These are phyloP conservation scores for Trametes polyzona DNA, from an alignment of 1,284 basidiomycete species.

Conservation along the genomic window DNA sequence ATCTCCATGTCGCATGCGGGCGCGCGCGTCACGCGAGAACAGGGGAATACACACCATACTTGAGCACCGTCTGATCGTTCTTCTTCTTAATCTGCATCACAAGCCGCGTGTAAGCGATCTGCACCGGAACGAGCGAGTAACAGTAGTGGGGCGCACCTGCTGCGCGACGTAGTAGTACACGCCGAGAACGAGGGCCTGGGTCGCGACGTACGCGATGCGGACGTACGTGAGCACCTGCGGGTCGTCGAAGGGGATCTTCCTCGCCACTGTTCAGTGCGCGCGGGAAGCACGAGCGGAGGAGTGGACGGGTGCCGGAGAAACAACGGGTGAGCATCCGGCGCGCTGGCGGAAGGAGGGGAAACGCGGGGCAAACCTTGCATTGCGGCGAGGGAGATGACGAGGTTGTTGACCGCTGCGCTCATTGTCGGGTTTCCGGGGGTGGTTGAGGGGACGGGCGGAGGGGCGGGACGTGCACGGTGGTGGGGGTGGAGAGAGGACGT, in stretches of 20 bases:
- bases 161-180: constrained; percentile 79
- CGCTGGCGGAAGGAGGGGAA: neutral
- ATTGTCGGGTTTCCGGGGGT: constrained; percentile 27
- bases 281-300: constrained; percentile 27
- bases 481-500: constrained; percentile 4
- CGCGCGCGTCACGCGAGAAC: constrained; percentile 12
- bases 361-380: constrained; percentile 72
- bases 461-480: neutral
- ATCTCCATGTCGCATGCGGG: too few relatives aligned
- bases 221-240: constrained; percentile 84
- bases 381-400: constrained; percentile 85
- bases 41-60: constrained; percentile 69
- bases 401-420: constrained; percentile 58
- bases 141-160: constrained; percentile 47
- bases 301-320: neutral
- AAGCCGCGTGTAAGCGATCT: neutral
- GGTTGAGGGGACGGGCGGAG: constrained; percentile 3
- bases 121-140: neutral
- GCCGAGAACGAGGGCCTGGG: constrained; percentile 72
- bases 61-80: constrained; percentile 95
- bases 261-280: constrained; percentile 64
- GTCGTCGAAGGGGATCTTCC: constrained; percentile 91
- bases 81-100: constrained; percentile 82
- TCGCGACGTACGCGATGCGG: constrained; percentile 80
- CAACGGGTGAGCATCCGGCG: constrained; percentile 17